Evolutionary conservation across 2,329 filamentous ascomycete species (phyloP), one percentile per base, ranked within the genome.

Genomic region (Aureobasidium sp.): DNA sequence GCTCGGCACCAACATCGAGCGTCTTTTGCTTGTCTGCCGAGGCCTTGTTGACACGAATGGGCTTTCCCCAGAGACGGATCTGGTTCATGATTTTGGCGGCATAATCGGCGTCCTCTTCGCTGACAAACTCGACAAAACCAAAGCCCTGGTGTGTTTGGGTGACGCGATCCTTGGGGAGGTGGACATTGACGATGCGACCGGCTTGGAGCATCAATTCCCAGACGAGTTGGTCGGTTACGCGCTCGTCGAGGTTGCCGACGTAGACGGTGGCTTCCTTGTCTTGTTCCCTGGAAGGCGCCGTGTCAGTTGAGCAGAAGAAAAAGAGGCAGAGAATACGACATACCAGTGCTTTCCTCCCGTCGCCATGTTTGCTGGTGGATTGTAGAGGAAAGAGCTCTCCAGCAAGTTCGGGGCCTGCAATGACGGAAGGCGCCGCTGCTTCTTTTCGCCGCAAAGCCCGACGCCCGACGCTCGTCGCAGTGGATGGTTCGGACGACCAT

Each of bases 261-360:
- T 98, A 98, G 69, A 97, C 88, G 37, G 93, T 97, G 62, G 90
- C 90, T 73, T 97, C 91, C 71, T 96, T 96, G 72, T 97, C 91
- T 76, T 97, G 91, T 69, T 96, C 89, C 88, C 86, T 90, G 60
- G 17, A 38, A 12, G 32, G n/a, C 16, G 30, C n/a, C n/a, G n/a
- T n/a, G n/a, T n/a, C n/a, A n/a, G n/a, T n/a, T n/a, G n/a, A n/a
- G n/a, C n/a, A n/a, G n/a, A n/a, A n/a, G n/a, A n/a, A n/a, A n/a
- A n/a, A n/a, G n/a, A n/a, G n/a, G n/a, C n/a, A n/a, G n/a, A 41
- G 45, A 19, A 39, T 11, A 6, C 24, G 34, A 62, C 74, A 61
- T 78, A 87, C 86, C 86, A 93, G 73, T 91, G 88, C 66, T 86
- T 78, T 75, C 53, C 53, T 44, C 83, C 78, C 74, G 83, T 81